Base-by-base conservation (phyloP, 2,329 filamentous ascomycete genomes). In the Verticillium nonalfalfae region DNA sequence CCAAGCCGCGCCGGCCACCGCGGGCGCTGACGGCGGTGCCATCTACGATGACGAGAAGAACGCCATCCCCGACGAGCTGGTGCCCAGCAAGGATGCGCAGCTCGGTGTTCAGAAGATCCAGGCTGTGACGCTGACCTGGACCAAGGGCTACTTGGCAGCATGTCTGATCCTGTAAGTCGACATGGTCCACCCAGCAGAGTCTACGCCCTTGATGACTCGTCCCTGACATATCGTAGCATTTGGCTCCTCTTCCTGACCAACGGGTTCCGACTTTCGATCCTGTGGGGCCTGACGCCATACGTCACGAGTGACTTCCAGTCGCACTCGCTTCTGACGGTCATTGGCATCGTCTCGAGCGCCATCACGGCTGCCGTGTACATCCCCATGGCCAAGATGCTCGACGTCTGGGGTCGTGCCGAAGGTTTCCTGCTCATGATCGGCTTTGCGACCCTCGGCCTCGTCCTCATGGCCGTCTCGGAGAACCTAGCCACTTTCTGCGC, bases 291-390 rank as follows among this genome's bases (percentile, higher is more conserved):
- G 60, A 64, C 71, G 3, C 76, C 80, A 2, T 84, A 75, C 75
- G 84, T 89, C 35, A 90, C 88, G 1, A 89, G 86, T 62, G 79
- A 81, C 1, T 90, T 90, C 69, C 76, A 77, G 39, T 78, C 80
- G 58, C 88, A 90, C 70, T 87, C 86, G 18, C 77, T 90, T 35
- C 79, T 90, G 18, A 83, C 86, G 6, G 87, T 86, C 0, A 83
- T 89, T 58, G 76, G 82, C 56, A 85, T 90, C 34, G 80, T 90
- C n/a, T 83, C 88, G 61, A 71, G 70, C 60, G 71, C 77, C 40
- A 69, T 79, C 14, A 72, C 72, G 38, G 76, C 74, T 56, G 73
- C 75, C 36, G 72, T 72, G 59, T 72, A 73, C 40, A 72, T 77
- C 4, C 71, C 73, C n/a, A 73, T 81, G 61, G 79, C 79, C 63